Evolutionary conservation across 2,329 filamentous ascomycete species (phyloP), one percentile per base, ranked within the genome.

Genomic region (Neonectria coccinea): DNA sequence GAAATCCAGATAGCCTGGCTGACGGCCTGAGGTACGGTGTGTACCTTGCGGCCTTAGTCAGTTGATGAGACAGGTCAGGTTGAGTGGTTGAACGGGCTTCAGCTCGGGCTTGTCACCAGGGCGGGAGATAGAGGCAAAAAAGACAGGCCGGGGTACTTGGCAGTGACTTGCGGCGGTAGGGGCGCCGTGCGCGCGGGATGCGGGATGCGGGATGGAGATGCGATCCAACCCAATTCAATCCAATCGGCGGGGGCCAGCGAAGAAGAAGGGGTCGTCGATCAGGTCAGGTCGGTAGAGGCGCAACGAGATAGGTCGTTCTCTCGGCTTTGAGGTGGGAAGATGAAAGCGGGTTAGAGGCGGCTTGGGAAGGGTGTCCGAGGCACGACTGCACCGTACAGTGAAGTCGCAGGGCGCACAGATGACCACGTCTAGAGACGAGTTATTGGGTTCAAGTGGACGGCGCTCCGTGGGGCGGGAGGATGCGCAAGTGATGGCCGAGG

Each of bases 121-220:
- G 61, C 55, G 50, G 27, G 50, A 73, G 67, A 55, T 58, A 51
- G 53, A 62, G 59, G 44, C 22, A 39, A 50, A 66, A 59, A 66
- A 59, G 62, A 7, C 61, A 67, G 51, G 57, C 56, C 58, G 54
- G 70, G 70, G 70, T 72, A 72, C 70, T 70, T 72, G 54, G 36
- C 25, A 63, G 70, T 72, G 70, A 72, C 70, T 25, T 25, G 53
- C 41, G 45, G 59, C 53, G 47, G 54, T 31, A 52, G 50, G 51
- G 55, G 51, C 51, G 61, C 50, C 56, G 61, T 50, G 33, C 42
- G 60, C 44, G 61, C 60, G 60, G 61, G 54, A 55, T 55, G 61
- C 61, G 60, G 55, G 60, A 63, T 53, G 50, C 55, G 51, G 61
- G 55, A 42, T 58, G 55, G 42, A 48, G 41, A 63, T 41, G 42